Conservation (phyloP, 192 early-diverging fungal species). For the Hyaloraphidium curvatum region DNA sequence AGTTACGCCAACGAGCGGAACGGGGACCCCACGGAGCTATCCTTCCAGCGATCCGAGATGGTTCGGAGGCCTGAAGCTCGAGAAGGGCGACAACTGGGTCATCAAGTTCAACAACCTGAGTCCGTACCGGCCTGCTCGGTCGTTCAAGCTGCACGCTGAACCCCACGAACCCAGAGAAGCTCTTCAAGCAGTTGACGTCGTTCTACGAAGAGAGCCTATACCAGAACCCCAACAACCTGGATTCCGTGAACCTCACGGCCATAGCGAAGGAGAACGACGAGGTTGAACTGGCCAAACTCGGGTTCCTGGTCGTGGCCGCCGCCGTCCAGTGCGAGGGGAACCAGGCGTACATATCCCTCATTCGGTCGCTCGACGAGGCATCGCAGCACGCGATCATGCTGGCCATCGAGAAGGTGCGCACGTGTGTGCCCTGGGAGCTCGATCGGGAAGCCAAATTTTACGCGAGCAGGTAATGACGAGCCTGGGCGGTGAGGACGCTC, state of each 20-base stretch:
- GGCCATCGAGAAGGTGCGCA: slow-evolving; percentile 57
- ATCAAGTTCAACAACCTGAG: slow-evolving; percentile 79
- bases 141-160: not conserved
- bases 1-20: not conserved
- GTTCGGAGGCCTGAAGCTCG: slow-evolving; percentile 63
- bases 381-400: slow-evolving; percentile 79
- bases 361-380: slow-evolving; percentile 47
- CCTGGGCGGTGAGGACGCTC: not conserved
- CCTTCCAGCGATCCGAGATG: slow-evolving; percentile 58
- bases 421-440: not conserved
- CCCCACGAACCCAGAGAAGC: slow-evolving; percentile 25
- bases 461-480: slow-evolving; percentile 6
- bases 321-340: slow-evolving; percentile 79
- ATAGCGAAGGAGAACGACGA: slow-evolving; percentile 67
- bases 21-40: not conserved
- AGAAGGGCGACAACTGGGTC: slow-evolving; percentile 86
- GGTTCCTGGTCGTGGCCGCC: slow-evolving; percentile 58
- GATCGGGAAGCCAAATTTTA: not conserved
- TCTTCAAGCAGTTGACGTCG: slow-evolving; percentile 59
- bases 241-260: slow-evolving; percentile 50
- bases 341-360: slow-evolving; percentile 61
- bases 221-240: slow-evolving; percentile 34
- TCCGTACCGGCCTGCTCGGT: not conserved
- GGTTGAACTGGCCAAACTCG: slow-evolving; percentile 56
- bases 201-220: slow-evolving; percentile 82